Base-by-base conservation (phyloP, 345 rosid genomes). In the Populus simonii region DNA sequence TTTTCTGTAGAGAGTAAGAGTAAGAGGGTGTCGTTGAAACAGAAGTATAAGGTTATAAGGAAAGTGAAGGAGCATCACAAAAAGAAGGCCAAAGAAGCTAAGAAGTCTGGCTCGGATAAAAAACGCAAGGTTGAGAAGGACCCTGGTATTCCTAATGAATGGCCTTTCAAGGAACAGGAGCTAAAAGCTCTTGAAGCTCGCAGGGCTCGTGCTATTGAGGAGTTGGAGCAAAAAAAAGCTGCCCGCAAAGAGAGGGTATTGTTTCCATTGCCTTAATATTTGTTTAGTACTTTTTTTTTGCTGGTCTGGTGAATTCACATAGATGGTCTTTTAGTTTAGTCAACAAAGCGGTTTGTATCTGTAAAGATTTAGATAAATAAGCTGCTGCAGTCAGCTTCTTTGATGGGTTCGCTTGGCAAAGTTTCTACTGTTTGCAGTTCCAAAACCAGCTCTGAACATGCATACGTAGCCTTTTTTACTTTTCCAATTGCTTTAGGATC, bases 81-180 rank as follows among this genome's bases (percentile, higher is more conserved):
- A 80, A 96, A 96, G 93, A 92, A 93, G 82, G 98, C 98, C 9
- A 93, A 96, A 85, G 97, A 93, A 68, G 97, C 98, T 45, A 96
- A 93, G 80, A 96, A 93, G 81, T 88, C 89, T 18, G 93, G 91
- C 6, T 71, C 90, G 75, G 83, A 83, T 36, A 80, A 83, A 0
- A 92, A 87, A 79, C 74, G 78, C 23, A 93, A 86, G 86, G 92
- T 88, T 45, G 99, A 91, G 89, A 96, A 96, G 82, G 99, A 96
- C 76, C 97, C 98, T 35, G 99, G 97, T 66, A 93, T 93, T 49
- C 98, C 99, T 43, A 96, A 93, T 81, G 99, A 92, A 80, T 93
- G 95, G 98, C 99, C 99, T 65, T 92, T 90, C 82, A 93, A 91
- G 94, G 99, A 92, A 78, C 94, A 96, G 51, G 98, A 96, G 89